phyloP scores from a whole-genome alignment of 805 yeast species.

The Barnettozyma sucrosica region DNA sequence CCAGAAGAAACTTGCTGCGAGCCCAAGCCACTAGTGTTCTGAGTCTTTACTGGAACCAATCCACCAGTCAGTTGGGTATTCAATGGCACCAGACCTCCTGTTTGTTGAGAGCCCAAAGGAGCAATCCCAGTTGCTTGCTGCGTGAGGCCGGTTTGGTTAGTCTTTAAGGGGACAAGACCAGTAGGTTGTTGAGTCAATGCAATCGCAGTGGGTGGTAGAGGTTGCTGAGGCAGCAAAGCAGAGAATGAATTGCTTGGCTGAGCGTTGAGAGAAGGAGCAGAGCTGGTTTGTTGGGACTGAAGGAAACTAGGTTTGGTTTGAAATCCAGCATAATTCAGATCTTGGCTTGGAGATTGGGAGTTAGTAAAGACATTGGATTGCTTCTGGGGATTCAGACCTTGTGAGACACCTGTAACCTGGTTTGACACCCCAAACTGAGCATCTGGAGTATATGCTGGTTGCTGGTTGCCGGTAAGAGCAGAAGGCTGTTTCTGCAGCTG shows the following conservation, averaged over 20 bases:
- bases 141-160: constrained; percentile 24
- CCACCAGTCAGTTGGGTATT: constrained; percentile 29
- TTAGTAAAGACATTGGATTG: constrained; percentile 12
- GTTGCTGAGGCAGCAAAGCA: neutral
- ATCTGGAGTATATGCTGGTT: neutral
- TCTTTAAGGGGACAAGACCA: too few relatives aligned
- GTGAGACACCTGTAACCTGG: neutral
- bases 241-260: constrained; percentile 9
- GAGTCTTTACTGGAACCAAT: constrained; percentile 20
- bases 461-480: neutral
- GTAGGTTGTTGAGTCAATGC: neutral
- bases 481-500: constrained; percentile 16
- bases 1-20: neutral
- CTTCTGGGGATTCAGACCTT: constrained; percentile 5
- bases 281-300: constrained; percentile 4
- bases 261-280: constrained; percentile 11
- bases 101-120: constrained; percentile 31
- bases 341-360: neutral
- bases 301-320: too few relatives aligned
- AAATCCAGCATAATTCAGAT: too few relatives aligned
- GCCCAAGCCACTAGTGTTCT: neutral
- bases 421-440: neutral
- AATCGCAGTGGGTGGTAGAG: neutral
- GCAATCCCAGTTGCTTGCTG: constrained; percentile 49
- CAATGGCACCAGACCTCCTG: constrained; percentile 27